Evolutionary conservation across 2,329 filamentous ascomycete genomes (phyloP).

Genomic region (Colletotrichum noveboracense): DNA sequence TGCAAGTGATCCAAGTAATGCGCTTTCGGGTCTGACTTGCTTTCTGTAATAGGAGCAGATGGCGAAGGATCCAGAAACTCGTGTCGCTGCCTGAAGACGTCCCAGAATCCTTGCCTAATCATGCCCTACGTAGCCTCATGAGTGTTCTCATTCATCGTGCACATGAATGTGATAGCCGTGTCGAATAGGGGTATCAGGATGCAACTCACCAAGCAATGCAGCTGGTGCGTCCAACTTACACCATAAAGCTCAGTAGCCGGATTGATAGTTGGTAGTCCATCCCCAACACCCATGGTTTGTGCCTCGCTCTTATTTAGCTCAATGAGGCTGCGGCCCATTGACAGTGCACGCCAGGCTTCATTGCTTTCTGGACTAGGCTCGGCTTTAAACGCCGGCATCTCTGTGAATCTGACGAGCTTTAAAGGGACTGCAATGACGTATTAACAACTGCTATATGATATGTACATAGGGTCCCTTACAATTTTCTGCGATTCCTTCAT

Average conservation of each 20-base stretch:
- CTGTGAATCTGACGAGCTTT: not conserved
- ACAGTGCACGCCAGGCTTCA: not conserved
- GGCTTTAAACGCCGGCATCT: not conserved
- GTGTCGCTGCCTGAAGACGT: not conserved
- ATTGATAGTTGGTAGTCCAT: not conserved
- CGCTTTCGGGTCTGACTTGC: not conserved
- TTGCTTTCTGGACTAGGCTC: not conserved
- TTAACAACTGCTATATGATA: not conserved
- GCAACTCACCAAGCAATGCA: not conserved
- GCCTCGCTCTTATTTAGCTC: not conserved
- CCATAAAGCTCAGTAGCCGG: not conserved
- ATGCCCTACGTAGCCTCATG: not conserved
- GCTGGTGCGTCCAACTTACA: not conserved
- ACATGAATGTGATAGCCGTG: no score
- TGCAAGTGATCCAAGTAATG: not conserved
- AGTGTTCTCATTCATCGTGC: not conserved
- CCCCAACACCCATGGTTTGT: not conserved
- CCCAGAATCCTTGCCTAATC: not conserved
- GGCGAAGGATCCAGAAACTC: not conserved
- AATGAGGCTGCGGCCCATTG: not conserved
- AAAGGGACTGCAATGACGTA: not conserved
- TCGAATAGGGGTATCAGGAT: not conserved
- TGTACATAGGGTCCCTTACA: not conserved
- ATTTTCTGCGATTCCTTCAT: not conserved
- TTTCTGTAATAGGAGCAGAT: not conserved